phyloP scores from a whole-genome alignment of 495 filamentous ascomycete species.

The Cairneyella variabilis region DNA sequence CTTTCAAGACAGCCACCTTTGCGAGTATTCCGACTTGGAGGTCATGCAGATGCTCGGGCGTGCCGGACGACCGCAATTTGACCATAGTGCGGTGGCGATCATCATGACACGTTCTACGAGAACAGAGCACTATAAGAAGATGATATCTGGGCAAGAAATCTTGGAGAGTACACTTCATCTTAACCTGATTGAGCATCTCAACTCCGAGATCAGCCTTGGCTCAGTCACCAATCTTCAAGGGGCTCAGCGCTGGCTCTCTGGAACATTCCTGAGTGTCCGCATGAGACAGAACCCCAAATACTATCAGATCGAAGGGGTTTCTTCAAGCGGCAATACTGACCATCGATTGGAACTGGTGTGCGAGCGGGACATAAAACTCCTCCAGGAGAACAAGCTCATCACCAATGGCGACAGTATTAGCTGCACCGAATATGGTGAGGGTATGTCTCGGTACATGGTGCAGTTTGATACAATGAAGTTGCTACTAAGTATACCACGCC shows the following conservation, averaged over 20 bases:
- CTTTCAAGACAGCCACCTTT: conserved; percentile 56
- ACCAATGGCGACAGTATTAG: conserved; percentile 44
- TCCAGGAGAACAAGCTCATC: conserved; percentile 62
- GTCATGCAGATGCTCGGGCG: conserved; percentile 98
- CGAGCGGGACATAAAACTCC: conserved; percentile 66
- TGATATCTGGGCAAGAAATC: conserved; percentile 77
- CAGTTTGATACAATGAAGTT: conserved; percentile 87
- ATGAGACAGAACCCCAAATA: conserved; percentile 73
- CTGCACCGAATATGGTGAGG: conserved; percentile 75
- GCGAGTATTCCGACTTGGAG: conserved; percentile 88
- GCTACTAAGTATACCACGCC: conserved; percentile 58
- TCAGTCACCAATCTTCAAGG: conserved; percentile 68
- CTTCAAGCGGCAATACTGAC: conserved; percentile 44
- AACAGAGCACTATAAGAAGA: conserved; percentile 68
- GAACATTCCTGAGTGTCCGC: conserved; percentile 85
- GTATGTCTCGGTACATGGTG: conserved; percentile 92
- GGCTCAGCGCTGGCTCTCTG: conserved; percentile 77
- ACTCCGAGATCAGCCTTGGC: conserved; percentile 86
- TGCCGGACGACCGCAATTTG: conserved; percentile 91
- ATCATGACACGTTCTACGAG: conserved; percentile 77
- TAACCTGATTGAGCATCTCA: conserved; percentile 88
- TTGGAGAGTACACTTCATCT: conserved; percentile 86
- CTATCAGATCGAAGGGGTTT: conserved; percentile 65
- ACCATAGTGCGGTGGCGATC: conserved; percentile 76
- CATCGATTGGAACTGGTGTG: conserved; percentile 76